Percentiles rank a stretch among this genome's conserved stretches.
These are phyloP conservation scores for Urtica urens DNA, from an alignment of 306 rosid species.

Conservation along the genomic window DNA sequence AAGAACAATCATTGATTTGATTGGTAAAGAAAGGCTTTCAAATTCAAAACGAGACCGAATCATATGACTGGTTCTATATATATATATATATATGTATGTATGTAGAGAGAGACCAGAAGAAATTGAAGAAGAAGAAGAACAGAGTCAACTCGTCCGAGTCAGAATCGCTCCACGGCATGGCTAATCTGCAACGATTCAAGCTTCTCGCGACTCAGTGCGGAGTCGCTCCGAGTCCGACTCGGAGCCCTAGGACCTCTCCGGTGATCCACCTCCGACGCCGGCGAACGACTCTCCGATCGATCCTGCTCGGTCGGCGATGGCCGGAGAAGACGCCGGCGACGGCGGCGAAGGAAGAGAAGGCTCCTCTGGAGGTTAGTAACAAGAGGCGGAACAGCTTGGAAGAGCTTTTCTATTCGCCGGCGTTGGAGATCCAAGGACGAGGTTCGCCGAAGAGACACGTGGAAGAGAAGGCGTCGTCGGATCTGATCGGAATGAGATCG, in stretches of 20 bases:
- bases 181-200: constrained; percentile 69
- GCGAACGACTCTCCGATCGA: constrained; percentile 39
- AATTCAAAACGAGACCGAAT: too few relatives aligned
- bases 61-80: not conserved
- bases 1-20: constrained; percentile 21
- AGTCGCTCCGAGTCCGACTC: constrained; percentile 54
- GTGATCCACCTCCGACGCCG: constrained; percentile 60
- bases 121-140: not conserved
- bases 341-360: constrained; percentile 21
- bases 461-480: constrained; percentile 1
- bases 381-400: constrained; percentile 52
- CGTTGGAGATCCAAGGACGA: constrained; percentile 21
- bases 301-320: constrained; percentile 42
- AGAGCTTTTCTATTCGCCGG: constrained; percentile 55
- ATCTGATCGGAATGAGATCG: constrained; percentile 25
- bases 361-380: constrained; percentile 6
- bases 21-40: constrained; percentile 20
- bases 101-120: not conserved
- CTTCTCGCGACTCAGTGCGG: constrained; percentile 69
- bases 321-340: constrained; percentile 12
- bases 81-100: too few relatives aligned
- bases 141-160: too few relatives aligned
- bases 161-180: constrained; percentile 32
- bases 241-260: constrained; percentile 75
- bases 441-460: not conserved